Conservation (phyloP, 2,329 filamentous ascomycete genomes). For the Exserohilum turcica region DNA sequence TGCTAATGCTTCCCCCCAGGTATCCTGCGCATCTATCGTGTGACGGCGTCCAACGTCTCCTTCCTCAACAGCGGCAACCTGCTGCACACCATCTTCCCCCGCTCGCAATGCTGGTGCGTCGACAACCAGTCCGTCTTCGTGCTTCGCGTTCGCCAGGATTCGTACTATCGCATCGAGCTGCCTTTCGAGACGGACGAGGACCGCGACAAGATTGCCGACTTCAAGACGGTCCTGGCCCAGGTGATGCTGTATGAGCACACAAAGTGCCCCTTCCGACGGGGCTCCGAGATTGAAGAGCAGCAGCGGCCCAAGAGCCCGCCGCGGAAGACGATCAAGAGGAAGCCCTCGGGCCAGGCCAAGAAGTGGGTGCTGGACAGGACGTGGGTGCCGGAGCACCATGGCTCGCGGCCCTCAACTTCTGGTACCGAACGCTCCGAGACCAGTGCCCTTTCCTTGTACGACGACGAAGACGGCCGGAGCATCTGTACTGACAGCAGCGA, state of each 20-base stretch:
- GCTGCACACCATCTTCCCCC: constrained; percentile 83
- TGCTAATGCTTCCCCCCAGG: constrained; percentile 56
- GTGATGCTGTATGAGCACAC: constrained; percentile 88
- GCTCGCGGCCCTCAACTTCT: constrained; percentile 36
- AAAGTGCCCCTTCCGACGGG: constrained; percentile 79
- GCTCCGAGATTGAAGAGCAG: constrained; percentile 75
- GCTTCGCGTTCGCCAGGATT: constrained; percentile 79
- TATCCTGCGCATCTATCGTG: constrained; percentile 80
- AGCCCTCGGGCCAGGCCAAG: constrained; percentile 59
- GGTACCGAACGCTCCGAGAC: constrained; percentile 38
- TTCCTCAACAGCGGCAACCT: constrained; percentile 86
- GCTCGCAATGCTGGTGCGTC: constrained; percentile 93
- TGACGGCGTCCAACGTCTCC: constrained; percentile 77
- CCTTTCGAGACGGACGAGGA: constrained; percentile 70
- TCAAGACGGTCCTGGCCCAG: constrained; percentile 72
- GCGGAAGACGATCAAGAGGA: constrained; percentile 57
- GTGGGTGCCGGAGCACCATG: constrained; percentile 55
- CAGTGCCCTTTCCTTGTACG: constrained; percentile 37
- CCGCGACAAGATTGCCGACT: constrained; percentile 64
- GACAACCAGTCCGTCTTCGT: constrained; percentile 84
- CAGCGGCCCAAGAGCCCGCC: constrained; percentile 68
- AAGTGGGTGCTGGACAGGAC: constrained; percentile 55
- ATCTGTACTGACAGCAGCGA: constrained; percentile 41
- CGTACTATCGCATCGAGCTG: constrained; percentile 90
- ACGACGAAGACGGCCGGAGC: constrained; percentile 45